Base-by-base conservation (phyloP, 148 eudicot genomes). In the Rhododendron vialii region DNA sequence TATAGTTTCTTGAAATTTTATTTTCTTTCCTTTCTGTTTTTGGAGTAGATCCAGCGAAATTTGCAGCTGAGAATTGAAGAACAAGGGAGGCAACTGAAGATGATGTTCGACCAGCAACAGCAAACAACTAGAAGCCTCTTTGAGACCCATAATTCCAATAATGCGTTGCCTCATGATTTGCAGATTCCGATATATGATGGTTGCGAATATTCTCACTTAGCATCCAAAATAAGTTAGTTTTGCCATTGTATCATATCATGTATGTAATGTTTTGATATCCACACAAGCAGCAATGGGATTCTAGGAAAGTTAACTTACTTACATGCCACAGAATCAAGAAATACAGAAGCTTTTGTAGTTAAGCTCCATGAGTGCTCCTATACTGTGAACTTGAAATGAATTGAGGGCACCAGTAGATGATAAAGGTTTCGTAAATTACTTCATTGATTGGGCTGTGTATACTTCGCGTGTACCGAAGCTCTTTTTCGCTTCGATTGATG, bases 31-130 rank as follows among this genome's bases (percentile, higher is more conserved):
- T n/a, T 20, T 33, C 36, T 80, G 24, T 67, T 74, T 48, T 80
- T 13, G 79, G 41, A 13, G 81, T 88, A 95, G 98, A 94, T 92
- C 85, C 99, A 96, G 85, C 82, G 95, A 24, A 94, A 86, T 79
- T 89, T 97, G 84, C 98, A 95, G 87, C 53, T 93, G 89, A 93
- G 94, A 89, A 95, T 93, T 12, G 99, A 98, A 82, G 98, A 94
- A 89, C 99, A 95, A 86, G 93, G 95, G 76, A 94, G 73, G 80
- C 94, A 95, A 86, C 94, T 97, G 81, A 91, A 92, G 88, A 90
- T 87, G 92, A 95, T 97, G 95, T 91, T 92, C 78, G 98, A 94
- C 86, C 92, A 89, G 79, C 98, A 94, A 81, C 93, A 90, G 57
- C 88, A 88, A 84, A 84, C 93, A 45, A 88, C 84, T 38, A 77